Evolutionary conservation across 345 rosid species (phyloP).

Genomic region (Eucalyptus fibrosa): DNA sequence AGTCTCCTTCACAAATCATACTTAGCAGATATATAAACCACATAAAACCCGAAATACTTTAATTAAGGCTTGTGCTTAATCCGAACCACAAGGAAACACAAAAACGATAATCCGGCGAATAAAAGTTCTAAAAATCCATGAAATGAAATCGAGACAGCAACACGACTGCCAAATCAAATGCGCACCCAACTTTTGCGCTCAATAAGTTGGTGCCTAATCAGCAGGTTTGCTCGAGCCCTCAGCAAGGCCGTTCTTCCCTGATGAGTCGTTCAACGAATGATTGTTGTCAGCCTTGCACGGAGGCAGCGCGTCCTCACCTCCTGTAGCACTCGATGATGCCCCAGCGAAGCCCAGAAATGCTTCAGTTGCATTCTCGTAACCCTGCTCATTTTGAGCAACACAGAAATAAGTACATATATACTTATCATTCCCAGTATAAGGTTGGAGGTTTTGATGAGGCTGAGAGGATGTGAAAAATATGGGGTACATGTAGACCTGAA

Average conservation of each 20-base stretch:
- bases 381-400: neutral
- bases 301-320: neutral
- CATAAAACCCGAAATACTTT: neutral
- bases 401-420: neutral
- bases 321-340: neutral
- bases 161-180: neutral
- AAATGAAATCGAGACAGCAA: neutral
- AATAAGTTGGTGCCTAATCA: neutral
- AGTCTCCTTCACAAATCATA: neutral
- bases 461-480: neutral
- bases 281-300: neutral
- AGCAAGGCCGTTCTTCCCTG: neutral
- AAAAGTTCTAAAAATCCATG: neutral
- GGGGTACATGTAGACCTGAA: neutral
- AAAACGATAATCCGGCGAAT: neutral
- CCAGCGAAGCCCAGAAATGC: neutral
- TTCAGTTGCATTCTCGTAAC: neutral
- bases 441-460: neutral
- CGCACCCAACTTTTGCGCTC: neutral
- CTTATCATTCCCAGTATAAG: neutral
- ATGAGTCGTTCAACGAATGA: neutral
- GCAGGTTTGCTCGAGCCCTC: neutral
- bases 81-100: neutral
- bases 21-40: neutral
- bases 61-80: neutral